These are phyloP conservation scores for Wickerhamiella shivajii DNA, from an alignment of 805 yeast genomes.

Conservation along the genomic window DNA sequence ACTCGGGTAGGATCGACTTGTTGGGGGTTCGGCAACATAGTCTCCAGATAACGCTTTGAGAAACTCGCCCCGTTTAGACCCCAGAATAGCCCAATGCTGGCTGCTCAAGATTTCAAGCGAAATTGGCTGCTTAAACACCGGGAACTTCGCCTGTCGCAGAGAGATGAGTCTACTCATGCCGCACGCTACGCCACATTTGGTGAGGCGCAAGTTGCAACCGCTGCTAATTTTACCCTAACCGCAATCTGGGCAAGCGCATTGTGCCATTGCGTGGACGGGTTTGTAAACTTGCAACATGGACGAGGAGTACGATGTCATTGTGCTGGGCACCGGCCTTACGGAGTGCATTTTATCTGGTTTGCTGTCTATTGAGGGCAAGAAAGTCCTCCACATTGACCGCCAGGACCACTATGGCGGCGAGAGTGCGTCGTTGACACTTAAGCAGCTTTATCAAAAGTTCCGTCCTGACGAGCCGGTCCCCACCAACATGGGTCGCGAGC, in stretches of 20 bases:
- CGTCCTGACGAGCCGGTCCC: slow-evolving; percentile 42
- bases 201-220: neutral
- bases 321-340: slow-evolving; percentile 86
- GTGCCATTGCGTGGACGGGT: neutral
- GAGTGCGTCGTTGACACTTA: slow-evolving; percentile 24
- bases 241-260: too few relatives aligned
- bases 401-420: slow-evolving; percentile 88
- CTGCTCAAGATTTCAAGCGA: slow-evolving; percentile 27
- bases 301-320: slow-evolving; percentile 93
- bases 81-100: slow-evolving; percentile 42
- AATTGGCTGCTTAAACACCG: slow-evolving; percentile 28
- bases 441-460: slow-evolving; percentile 62
- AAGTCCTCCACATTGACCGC: slow-evolving; percentile 88
- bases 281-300: slow-evolving; percentile 43
- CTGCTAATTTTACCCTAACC: too few relatives aligned
- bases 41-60: slow-evolving; percentile 44
- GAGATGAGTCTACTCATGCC: slow-evolving; percentile 11
- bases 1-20: slow-evolving; percentile 41
- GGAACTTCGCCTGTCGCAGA: slow-evolving; percentile 12
- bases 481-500: slow-evolving; percentile 72
- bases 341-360: slow-evolving; percentile 92
- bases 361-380: slow-evolving; percentile 94
- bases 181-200: neutral
- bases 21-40: slow-evolving; percentile 37
- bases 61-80: slow-evolving; percentile 40